phyloP scores from a whole-genome alignment of 176 grass and related monocot species.

The Tillandsia fasciculata region DNA sequence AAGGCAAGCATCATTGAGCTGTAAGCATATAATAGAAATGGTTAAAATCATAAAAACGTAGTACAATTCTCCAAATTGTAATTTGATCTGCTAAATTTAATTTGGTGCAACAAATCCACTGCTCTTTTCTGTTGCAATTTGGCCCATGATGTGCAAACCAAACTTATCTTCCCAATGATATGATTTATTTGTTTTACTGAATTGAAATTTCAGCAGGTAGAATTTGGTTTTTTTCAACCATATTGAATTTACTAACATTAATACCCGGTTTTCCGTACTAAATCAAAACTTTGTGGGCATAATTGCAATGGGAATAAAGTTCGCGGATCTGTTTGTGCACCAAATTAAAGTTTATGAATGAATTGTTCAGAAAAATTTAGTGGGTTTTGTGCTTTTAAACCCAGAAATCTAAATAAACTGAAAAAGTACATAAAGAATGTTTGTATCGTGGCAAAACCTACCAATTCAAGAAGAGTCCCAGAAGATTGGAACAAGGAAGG shows the following conservation, averaged over 20 bases:
- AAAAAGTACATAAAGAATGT: not conserved
- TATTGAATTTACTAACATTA: no score
- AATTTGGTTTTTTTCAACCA: no score
- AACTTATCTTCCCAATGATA: no score
- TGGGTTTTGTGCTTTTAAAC: not conserved
- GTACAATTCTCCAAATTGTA: not conserved
- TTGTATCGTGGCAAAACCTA: slow-evolving; percentile 7
- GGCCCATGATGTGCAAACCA: no score
- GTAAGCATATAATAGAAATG: not conserved
- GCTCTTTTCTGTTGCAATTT: no score
- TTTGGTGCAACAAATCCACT: no score
- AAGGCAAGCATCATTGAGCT: not conserved
- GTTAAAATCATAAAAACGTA: not conserved
- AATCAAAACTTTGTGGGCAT: no score
- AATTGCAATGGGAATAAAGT: no score
- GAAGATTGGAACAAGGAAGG: slow-evolving; percentile 74
- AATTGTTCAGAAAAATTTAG: not conserved
- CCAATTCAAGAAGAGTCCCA: slow-evolving; percentile 69
- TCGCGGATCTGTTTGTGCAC: not conserved
- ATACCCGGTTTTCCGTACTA: no score
- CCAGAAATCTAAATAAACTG: not conserved
- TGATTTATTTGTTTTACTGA: no score
- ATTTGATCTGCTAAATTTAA: no score
- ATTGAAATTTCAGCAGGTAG: no score
- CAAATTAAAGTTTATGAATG: slow-evolving; percentile 1